Evolutionary conservation across 331 rosid species (phyloP), one percentile per base, ranked within the genome.

Genomic region (Quercus phellos): DNA sequence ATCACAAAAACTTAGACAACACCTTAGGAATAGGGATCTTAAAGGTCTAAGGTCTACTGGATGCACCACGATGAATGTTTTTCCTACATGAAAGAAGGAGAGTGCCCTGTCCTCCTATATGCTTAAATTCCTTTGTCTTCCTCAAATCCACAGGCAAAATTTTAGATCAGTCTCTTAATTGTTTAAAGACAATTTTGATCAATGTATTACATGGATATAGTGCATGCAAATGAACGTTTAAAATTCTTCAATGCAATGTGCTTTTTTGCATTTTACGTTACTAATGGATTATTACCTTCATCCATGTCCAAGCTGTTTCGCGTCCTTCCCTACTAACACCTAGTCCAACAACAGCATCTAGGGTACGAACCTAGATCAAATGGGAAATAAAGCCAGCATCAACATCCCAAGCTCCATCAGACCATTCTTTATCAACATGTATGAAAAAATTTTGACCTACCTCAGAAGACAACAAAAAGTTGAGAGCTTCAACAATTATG

Each of bases 281-380:
- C 9, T 6, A 54, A 54, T 54, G 17, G 58, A 14, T 5, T 16
- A 81, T 72, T 84, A 92, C 98, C 98, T 92, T 84, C 76, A 94
- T 77, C 97, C 97, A 92, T 10, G 82, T 66, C 98, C 98, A 92
- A 73, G 97, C 91, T 54, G 90, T 80, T 32, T 94, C 98, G 68
- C 97, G 93, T 71, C 96, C 98, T 74, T 90, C 77, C 69, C 63
- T 50, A 74, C 85, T 55, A 77, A 88, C 90, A 78, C 83, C 81
- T 13, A 90, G 86, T 70, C 98, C 97, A 72, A 72, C 78, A 77
- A 85, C 88, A 76, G 86, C 97, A 89, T 94, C 98, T 85, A 92
- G 98, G 78, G 87, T 92, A 12, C 94, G 93, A 66, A 90, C 97
- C 97, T 93, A 68, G 61, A 76, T 53, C 72, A 46, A 46, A 46